Base-by-base conservation (phyloP, 129 eudicot species). In the Apium graveolens region DNA sequence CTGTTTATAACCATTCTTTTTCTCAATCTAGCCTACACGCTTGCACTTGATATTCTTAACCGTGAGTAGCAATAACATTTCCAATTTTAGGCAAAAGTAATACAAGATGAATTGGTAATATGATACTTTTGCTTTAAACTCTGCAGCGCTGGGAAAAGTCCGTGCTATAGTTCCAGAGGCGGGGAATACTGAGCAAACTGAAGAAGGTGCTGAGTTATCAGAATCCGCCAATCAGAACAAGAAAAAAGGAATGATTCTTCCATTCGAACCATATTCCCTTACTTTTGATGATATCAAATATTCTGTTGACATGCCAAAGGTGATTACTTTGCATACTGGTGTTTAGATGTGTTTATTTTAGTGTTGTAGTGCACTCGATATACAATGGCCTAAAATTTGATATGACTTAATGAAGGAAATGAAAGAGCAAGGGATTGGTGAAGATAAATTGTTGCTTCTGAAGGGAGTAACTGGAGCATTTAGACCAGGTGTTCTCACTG, bases 281-380 rank as follows among this genome's bases (percentile, higher is more conserved):
- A 87, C 91, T 17, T 92, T 92, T 69, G 86, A 90, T 68, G 87
- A 92, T 17, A 79, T 92, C 44, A 83, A 78, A 45, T 92, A 92
- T 84, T 90, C 97, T 0, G 93, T 92, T 12, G 96, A 92, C 85
- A 92, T 92, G 97, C 97, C 97, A 48, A 84, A 68, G 90, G 97
- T 92, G 78, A 71, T 71, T 24, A 71, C 44, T 11, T 16, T n/a
- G 20, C 9, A 43, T 24, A n/a, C 38, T 43, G 29, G 76, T 26
- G 76, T 29, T 72, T 42, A 18, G 1, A 46, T 24, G 44, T 41
- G 11, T 26, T 11, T 42, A 73, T 41, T 26, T 26, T 38, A 73
- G 27, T 43, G 76, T 42, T 21, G 37, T 16, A 43, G 34, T 60
- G 32, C 68, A 43, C 21, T 73, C 38, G 49, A 16, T 9, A 38